phyloP scores from a whole-genome alignment of 352 stramenopile genomes.

The Plasmopara halstedii region DNA sequence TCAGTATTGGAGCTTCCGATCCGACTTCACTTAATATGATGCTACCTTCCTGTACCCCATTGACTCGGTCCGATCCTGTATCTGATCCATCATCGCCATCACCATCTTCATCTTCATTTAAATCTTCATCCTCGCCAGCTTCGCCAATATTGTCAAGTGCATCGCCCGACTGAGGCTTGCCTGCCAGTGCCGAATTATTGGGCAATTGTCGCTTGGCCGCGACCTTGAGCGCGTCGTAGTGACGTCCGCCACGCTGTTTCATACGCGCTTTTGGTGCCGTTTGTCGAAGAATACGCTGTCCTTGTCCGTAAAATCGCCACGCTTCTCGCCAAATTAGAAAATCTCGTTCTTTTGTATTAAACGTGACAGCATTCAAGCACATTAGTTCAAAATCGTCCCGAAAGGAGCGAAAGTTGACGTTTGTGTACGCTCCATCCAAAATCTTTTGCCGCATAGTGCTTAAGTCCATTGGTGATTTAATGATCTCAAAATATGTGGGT shows the following conservation, averaged over 20 bases:
- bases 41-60: slow-evolving; percentile 12
- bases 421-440: slow-evolving; percentile 59
- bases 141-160: slow-evolving; percentile 20
- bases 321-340: slow-evolving; percentile 90
- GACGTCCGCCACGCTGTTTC: slow-evolving; percentile 63
- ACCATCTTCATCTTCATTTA: slow-evolving; percentile 25
- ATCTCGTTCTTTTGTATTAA: slow-evolving; percentile 88
- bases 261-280: slow-evolving; percentile 65
- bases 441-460: slow-evolving; percentile 82
- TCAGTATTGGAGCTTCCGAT: slow-evolving; percentile 3
- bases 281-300: slow-evolving; percentile 63
- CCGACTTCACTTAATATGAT: neutral
- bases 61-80: slow-evolving; percentile 13
- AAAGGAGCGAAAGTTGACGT: slow-evolving; percentile 68
- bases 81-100: slow-evolving; percentile 18
- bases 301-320: slow-evolving; percentile 87
- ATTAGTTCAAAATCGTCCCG: slow-evolving; percentile 93
- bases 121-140: slow-evolving; percentile 24
- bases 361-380: slow-evolving; percentile 93
- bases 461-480: slow-evolving; percentile 91
- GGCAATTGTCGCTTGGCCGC: slow-evolving; percentile 75
- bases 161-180: slow-evolving; percentile 34
- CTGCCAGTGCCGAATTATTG: slow-evolving; percentile 60
- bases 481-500: slow-evolving; percentile 89
- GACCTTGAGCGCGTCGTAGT: slow-evolving; percentile 60